Evolutionary conservation across 1,284 basidiomycete species (phyloP), one percentile per base, ranked within the genome.

Genomic region (Sporisorium exsertum): DNA sequence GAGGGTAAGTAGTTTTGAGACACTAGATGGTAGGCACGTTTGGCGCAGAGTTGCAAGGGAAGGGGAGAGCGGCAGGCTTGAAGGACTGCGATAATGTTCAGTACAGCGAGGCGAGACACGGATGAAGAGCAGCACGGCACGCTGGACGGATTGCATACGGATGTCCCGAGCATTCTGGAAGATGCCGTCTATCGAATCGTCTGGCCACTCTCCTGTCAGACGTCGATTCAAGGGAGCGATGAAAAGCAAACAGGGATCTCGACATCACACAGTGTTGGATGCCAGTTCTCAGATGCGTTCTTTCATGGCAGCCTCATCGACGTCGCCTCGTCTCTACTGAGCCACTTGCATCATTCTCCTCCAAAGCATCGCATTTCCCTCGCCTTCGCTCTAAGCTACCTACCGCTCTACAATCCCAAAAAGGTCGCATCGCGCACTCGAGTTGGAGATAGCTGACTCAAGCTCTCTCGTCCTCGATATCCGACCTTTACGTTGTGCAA

Each of bases 1-100:
- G 86, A 87, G 81, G 85, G 83, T 77, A 64, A 80, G 81, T 83
- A 66, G n/a, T 16, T 40, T 29, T 54, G 29, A 49, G 35, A 12
- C 42, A 6, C 7, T 51, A 43, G 33, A 22, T 47, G 58, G 33
- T 2, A 18, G 32, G 29, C 43, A n/a, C 27, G 46, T n/a, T 35
- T 5, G 26, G 43, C 22, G 45, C 53, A 33, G 51, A 49, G 27
- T 40, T 8, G 16, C 10, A 55, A 55, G 52, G 46, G 32, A 42
- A 29, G 18, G 40, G 24, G 33, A 24, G 37, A 24, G 2, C 9
- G n/a, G 42, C 47, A 45, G 13, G 33, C 32, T 10, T 9, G 16
- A 29, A 32, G 53, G 26, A 32, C 2, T 16, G 32, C 20, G 32
- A 35, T n/a, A 35, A 51, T 16, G 27, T 10, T 29, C n/a, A 9